Evolutionary conservation across 2,329 filamentous ascomycete species (phyloP), one percentile per base, ranked within the genome.

Genomic region (Coniochaeta sp.): DNA sequence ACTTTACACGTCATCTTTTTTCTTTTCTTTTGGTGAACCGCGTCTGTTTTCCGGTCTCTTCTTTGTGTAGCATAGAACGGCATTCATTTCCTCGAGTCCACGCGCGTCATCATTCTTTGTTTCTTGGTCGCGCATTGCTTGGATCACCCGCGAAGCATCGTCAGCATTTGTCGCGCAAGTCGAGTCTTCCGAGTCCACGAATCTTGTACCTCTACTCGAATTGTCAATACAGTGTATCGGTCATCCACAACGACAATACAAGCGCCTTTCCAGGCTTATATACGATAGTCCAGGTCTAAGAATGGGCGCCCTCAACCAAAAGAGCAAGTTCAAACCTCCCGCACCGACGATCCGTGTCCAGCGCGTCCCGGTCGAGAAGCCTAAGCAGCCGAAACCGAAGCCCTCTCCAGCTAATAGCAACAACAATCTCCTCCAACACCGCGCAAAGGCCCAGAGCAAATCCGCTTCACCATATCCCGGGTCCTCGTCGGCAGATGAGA

Each of bases 381-480:
- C 47, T 2, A 52, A 31, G 47, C 47, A 28, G 47, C 47, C 24
- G 9, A 56, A 56, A 26, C 28, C 54, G 54, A 56, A 56, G 17
- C 54, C 54, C 47, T 52, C 47, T 8, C 26, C 47, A 6, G 16
- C 47, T 16, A 52, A 28, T n/a, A n/a, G 54, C 31, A 56, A 24
- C 54, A n/a, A 28, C 26, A n/a, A 34, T 26, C 28, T 38, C 28
- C 24, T 54, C 16, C 38, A 40, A n/a, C 16, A 34, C 16, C 26
- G 47, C 43, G 26, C 58, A 22, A 24, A 38, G 31, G 14, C 24
- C 1, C 58, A 33, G 44, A 52, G 62, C 36, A 47, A 69, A 59
- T 72, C 69, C 67, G 66, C 69, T 58, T 74, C 73, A 62, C 73
- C 74, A 0, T 72, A 72, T 54, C 69, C 28, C 3, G 54, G 22